Percentiles rank a stretch among this genome's conserved stretches.
phyloP scores from a whole-genome alignment of 768 basidiomycete genomes.

The Panaeolus papilionaceus region DNA sequence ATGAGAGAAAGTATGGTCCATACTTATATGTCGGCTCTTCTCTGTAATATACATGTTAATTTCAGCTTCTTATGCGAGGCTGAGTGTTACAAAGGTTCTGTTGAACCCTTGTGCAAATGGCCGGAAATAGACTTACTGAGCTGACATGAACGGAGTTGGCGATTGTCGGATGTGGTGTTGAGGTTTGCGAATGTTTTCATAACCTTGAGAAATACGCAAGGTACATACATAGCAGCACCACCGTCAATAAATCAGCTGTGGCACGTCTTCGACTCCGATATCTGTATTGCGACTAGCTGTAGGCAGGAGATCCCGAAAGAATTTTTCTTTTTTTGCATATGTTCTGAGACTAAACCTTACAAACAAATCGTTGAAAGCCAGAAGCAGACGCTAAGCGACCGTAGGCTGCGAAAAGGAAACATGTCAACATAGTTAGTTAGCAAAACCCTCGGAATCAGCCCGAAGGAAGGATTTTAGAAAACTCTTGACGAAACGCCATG shows the following conservation, averaged over 20 bases:
- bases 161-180: neutral
- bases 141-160: neutral
- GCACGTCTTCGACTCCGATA: too few species aligned
- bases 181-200: neutral
- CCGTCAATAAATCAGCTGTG: too few species aligned
- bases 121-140: slow-evolving; percentile 1
- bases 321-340: too few species aligned
- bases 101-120: neutral
- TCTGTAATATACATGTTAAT: slow-evolving; percentile 9
- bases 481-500: slow-evolving; percentile 2
- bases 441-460: slow-evolving; percentile 13
- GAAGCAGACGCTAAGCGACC: neutral
- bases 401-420: slow-evolving; percentile 9
- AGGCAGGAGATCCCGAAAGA: too few species aligned
- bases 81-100: neutral
- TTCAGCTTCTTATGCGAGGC: slow-evolving; percentile 5
- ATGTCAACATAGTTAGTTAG: slow-evolving; percentile 3
- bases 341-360: neutral
- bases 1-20: slow-evolving; percentile 1
- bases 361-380: neutral
- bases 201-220: neutral
- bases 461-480: neutral
- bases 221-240: neutral
- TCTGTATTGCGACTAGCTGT: too few species aligned
- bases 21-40: slow-evolving; percentile 6